Conservation (phyloP, 2,329 filamentous ascomycete genomes). For the Allantophomopsis cytisporea region DNA sequence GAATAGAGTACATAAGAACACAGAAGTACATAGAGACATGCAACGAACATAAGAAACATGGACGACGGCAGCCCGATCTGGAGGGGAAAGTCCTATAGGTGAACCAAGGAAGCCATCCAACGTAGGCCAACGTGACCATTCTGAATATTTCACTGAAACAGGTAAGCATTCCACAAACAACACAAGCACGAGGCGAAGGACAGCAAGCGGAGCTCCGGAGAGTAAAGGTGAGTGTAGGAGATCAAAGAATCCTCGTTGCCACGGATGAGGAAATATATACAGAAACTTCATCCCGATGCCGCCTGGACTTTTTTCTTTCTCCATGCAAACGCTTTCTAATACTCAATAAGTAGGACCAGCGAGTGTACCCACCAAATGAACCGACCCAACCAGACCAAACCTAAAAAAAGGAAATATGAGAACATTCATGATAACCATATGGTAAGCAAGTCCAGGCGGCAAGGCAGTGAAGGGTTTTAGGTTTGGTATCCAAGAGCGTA, state of each 20-base stretch:
- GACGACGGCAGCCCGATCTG: no score
- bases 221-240: not conserved
- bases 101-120: no score
- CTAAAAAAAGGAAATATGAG: slow-evolving; percentile 5
- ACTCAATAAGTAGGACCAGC: no score
- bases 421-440: slow-evolving; percentile 6
- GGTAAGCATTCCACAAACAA: no score
- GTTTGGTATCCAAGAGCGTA: slow-evolving; percentile 11
- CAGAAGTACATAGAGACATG: no score
- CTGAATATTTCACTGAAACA: no score
- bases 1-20: no score
- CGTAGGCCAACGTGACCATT: no score
- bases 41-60: no score
- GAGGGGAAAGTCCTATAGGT: no score
- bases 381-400: slow-evolving; percentile 8
- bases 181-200: not conserved
- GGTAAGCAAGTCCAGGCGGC: slow-evolving; percentile 16
- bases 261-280: slow-evolving; percentile 8
- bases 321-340: slow-evolving; percentile 3
- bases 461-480: slow-evolving; percentile 7
- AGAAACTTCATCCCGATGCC: slow-evolving; percentile 9
- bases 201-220: no score
- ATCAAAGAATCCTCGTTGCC: slow-evolving; percentile 1
- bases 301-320: slow-evolving; percentile 9
- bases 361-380: slow-evolving; percentile 1